Evolutionary conservation across 352 stramenopile species (phyloP).

Genomic region (Globisporangium apiculatum): DNA sequence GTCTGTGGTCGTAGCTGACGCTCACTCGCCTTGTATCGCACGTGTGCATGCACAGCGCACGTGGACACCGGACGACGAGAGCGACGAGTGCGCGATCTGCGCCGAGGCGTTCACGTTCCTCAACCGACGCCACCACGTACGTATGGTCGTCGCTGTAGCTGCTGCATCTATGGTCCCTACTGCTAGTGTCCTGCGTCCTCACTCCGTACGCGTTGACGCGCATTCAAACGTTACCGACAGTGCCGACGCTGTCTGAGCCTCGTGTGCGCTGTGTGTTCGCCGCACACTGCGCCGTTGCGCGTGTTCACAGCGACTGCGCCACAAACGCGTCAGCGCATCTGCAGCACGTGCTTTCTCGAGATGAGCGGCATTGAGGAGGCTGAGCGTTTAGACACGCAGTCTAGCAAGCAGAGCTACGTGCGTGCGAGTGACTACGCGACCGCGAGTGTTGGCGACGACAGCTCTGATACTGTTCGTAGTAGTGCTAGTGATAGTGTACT

Average conservation of each 20-base stretch:
- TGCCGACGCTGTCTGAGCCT: neutral
- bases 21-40: neutral
- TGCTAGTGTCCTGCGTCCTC: neutral
- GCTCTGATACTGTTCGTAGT: neutral
- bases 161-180: neutral
- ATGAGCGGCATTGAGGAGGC: no score
- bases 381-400: no score
- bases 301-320: no score
- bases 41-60: constrained; percentile 23
- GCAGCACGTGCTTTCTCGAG: no score
- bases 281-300: no score
- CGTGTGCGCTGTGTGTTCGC: no score
- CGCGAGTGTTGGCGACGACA: constrained; percentile 17
- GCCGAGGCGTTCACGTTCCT: constrained; percentile 60
- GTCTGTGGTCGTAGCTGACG: neutral
- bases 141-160: constrained; percentile 2
- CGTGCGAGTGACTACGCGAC: constrained; percentile 4
- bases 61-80: constrained; percentile 61
- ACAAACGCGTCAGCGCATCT: no score
- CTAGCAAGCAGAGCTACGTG: no score
- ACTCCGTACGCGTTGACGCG: neutral
- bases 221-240: neutral
- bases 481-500: no score
- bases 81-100: constrained; percentile 49
- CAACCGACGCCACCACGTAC: constrained; percentile 65